These are phyloP conservation scores for Megacollybia marginata DNA, from an alignment of 768 basidiomycete genomes.

Conservation along the genomic window DNA sequence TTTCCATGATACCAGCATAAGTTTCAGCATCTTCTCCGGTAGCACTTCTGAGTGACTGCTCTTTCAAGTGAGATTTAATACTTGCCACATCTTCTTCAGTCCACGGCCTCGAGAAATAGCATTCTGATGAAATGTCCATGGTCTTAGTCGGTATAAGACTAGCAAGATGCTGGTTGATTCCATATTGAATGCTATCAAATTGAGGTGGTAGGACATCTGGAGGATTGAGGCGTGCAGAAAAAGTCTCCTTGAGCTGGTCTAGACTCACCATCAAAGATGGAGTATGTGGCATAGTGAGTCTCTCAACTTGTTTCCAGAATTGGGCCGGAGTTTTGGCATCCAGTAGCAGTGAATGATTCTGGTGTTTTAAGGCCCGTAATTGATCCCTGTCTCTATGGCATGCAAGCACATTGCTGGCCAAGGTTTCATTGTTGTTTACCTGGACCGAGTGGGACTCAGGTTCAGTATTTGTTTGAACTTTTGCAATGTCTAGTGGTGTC, in stretches of 20 bases:
- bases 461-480: background rate
- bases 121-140: conserved; percentile 2
- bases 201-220: background rate
- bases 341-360: background rate
- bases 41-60: conserved; percentile 1
- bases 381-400: background rate
- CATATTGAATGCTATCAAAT: background rate
- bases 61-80: background rate
- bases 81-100: conserved; percentile 1
- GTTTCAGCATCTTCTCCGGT: conserved; percentile 1
- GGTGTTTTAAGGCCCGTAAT: background rate
- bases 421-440: background rate
- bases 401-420: background rate
- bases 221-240: conserved; percentile 5
- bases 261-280: background rate
- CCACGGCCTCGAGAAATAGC: conserved; percentile 5
- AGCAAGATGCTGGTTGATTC: background rate
- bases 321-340: background rate
- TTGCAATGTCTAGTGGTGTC: background rate
- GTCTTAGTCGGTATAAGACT: conserved; percentile 2
- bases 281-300: background rate
- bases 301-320: background rate
- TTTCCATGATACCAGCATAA: conserved; percentile 4
- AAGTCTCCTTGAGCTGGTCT: conserved; percentile 1
- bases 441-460: background rate